Conservation (phyloP, 768 basidiomycete species). For the Lentinula sp. region DNA sequence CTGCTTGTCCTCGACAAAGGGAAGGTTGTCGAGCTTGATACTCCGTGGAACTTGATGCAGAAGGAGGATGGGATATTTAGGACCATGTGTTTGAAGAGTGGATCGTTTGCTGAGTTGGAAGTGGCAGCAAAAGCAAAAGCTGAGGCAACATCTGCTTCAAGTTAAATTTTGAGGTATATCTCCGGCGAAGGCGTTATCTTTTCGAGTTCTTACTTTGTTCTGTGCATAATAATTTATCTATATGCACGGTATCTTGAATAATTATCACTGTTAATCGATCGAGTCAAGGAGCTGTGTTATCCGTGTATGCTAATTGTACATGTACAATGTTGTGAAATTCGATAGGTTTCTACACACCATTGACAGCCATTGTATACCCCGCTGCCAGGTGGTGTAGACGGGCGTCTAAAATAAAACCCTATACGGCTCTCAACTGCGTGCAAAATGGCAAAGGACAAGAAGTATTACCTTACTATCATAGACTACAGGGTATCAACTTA, state of each 20-base stretch:
- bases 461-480: background rate
- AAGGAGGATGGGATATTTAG: conserved; percentile 61
- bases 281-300: too few species aligned
- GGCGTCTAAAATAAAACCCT: conserved; percentile 72
- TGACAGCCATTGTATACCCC: conserved; percentile 54
- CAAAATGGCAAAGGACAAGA: background rate
- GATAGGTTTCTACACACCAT: background rate
- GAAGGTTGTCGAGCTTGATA: conserved; percentile 64
- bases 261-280: too few species aligned
- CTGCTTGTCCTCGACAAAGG: conserved; percentile 23
- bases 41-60: conserved; percentile 60
- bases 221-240: background rate
- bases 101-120: conserved; percentile 57
- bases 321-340: too few species aligned
- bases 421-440: background rate
- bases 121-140: conserved; percentile 44
- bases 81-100: conserved; percentile 67
- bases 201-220: background rate
- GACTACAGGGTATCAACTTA: background rate
- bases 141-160: background rate
- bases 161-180: background rate
- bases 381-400: conserved; percentile 69
- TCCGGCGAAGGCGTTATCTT: too few species aligned
- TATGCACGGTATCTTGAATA: too few species aligned
- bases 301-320: too few species aligned